Conservation (phyloP, 495 filamentous ascomycete species). For the Podospora anserina region DNA sequence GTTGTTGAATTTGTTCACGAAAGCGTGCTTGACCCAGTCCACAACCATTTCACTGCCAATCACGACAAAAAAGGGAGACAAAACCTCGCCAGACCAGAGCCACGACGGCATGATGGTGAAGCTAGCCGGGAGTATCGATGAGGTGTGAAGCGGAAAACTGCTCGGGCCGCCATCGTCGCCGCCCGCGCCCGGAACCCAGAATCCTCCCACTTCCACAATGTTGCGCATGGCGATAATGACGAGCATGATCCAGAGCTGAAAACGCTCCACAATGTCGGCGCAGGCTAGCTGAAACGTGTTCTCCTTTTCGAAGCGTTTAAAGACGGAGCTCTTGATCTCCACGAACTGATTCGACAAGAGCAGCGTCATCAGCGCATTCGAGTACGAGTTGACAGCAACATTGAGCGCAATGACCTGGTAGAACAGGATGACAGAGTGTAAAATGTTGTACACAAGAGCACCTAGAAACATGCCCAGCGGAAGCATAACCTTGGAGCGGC, state of each 20-base stretch:
- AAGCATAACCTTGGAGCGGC: constrained; percentile 85
- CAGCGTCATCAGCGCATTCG: constrained; percentile 88
- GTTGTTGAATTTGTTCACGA: constrained; percentile 98
- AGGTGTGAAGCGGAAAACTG: constrained; percentile 45
- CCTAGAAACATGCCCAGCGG: constrained; percentile 89
- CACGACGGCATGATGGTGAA: constrained; percentile 88
- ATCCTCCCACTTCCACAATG: constrained; percentile 84
- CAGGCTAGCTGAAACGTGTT: constrained; percentile 96
- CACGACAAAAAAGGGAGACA: constrained; percentile 88
- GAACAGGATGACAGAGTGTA: constrained; percentile 83
- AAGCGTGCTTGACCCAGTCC: constrained; percentile 96
- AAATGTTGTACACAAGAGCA: constrained; percentile 79
- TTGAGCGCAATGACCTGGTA: constrained; percentile 98
- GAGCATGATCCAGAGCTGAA: constrained; percentile 96
- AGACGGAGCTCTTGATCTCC: constrained; percentile 95
- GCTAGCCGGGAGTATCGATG: constrained; percentile 72
- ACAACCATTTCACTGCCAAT: constrained; percentile 95
- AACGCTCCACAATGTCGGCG: constrained; percentile 93
- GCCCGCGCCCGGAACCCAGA: constrained; percentile 48
- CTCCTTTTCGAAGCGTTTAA: constrained; percentile 97
- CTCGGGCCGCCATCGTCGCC: constrained; percentile 45
- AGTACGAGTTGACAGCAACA: constrained; percentile 98
- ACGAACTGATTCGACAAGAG: constrained; percentile 95
- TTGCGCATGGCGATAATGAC: constrained; percentile 94
- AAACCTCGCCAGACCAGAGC: constrained; percentile 70